These are phyloP conservation scores for Xylaria sp. DNA, from an alignment of 2,329 filamentous ascomycete species.

Conservation along the genomic window DNA sequence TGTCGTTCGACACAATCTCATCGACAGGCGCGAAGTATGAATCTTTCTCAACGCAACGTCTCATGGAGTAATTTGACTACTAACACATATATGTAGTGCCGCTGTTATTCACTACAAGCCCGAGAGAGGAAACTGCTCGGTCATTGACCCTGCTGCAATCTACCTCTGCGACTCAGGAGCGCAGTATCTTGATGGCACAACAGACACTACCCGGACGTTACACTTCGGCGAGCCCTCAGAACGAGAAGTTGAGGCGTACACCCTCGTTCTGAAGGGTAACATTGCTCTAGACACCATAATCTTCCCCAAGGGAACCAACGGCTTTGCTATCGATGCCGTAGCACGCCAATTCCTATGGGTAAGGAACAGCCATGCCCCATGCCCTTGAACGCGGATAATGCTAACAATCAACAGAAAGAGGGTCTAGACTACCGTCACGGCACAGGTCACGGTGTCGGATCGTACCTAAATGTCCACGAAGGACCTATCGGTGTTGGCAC, in stretches of 20 bases:
- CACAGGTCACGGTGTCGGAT: slow-evolving; percentile 92
- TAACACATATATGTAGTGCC: slow-evolving; percentile 51
- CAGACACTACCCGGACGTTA: slow-evolving; percentile 87
- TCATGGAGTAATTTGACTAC: neutral
- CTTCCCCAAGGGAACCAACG: slow-evolving; percentile 92
- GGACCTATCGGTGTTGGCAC: slow-evolving; percentile 95
- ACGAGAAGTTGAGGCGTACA: slow-evolving; percentile 84
- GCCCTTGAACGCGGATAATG: neutral
- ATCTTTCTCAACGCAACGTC: neutral
- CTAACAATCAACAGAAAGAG: slow-evolving; percentile 44
- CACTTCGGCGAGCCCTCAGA: slow-evolving; percentile 83
- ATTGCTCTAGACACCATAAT: slow-evolving; percentile 81
- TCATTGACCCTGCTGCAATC: slow-evolving; percentile 76
- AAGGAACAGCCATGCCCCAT: slow-evolving; percentile 27
- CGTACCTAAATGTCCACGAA: slow-evolving; percentile 94
- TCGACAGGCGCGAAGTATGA: slow-evolving; percentile 74
- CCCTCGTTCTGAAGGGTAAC: slow-evolving; percentile 88
- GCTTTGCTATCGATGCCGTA: slow-evolving; percentile 82
- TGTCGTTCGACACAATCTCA: slow-evolving; percentile 94
- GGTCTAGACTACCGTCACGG: slow-evolving; percentile 95
- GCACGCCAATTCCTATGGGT: slow-evolving; percentile 92
- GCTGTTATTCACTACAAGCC: slow-evolving; percentile 96
- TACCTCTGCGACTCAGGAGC: slow-evolving; percentile 97
- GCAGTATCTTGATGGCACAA: slow-evolving; percentile 94
- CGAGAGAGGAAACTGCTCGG: slow-evolving; percentile 72